phyloP scores from a whole-genome alignment of 2,329 filamentous ascomycete species.

The Scopulariopsis brevicaulis region DNA sequence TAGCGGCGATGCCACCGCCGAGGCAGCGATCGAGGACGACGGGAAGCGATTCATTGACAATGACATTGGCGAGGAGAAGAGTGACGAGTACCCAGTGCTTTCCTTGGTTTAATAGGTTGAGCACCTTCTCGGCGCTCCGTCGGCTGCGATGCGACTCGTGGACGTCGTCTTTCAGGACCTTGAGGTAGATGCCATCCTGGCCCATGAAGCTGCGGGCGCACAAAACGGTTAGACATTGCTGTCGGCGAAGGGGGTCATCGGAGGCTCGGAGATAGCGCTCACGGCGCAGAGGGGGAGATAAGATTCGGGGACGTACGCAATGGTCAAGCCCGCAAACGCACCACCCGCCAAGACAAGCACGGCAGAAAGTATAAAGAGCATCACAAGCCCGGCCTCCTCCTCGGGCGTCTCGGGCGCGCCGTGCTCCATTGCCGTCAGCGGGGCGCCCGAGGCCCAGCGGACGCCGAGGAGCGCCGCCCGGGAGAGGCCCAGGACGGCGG shows the following conservation, averaged over 20 bases:
- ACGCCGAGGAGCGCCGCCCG: slow-evolving; percentile 38
- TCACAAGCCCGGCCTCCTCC: slow-evolving; percentile 56
- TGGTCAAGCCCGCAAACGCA: slow-evolving; percentile 88
- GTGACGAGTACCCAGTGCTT: slow-evolving; percentile 99
- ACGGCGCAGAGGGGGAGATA: neutral
- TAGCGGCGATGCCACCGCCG: slow-evolving; percentile 87
- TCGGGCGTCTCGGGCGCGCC: slow-evolving; percentile 31
- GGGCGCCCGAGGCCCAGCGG: slow-evolving; percentile 35
- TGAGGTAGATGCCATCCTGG: slow-evolving; percentile 91
- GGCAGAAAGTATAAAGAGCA: slow-evolving; percentile 69
- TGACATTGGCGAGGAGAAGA: slow-evolving; percentile 86
- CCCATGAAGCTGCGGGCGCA: slow-evolving; percentile 38
- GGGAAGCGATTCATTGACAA: slow-evolving; percentile 92
- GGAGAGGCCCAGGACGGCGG: slow-evolving; percentile 37
- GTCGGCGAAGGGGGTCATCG: neutral
- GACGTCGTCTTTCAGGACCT: slow-evolving; percentile 80
- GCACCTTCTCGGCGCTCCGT: slow-evolving; percentile 67
- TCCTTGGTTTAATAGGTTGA: slow-evolving; percentile 69
- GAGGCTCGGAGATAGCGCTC: neutral
- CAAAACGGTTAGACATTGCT: neutral
- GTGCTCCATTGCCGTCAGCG: slow-evolving; percentile 22
- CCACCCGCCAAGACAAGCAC: slow-evolving; percentile 78
- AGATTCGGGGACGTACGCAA: slow-evolving; percentile 47
- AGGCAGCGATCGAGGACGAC: slow-evolving; percentile 91
- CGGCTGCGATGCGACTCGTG: slow-evolving; percentile 68